phyloP scores from a whole-genome alignment of 768 basidiomycete genomes.

The Lanmaoa pseudosensibilis region DNA sequence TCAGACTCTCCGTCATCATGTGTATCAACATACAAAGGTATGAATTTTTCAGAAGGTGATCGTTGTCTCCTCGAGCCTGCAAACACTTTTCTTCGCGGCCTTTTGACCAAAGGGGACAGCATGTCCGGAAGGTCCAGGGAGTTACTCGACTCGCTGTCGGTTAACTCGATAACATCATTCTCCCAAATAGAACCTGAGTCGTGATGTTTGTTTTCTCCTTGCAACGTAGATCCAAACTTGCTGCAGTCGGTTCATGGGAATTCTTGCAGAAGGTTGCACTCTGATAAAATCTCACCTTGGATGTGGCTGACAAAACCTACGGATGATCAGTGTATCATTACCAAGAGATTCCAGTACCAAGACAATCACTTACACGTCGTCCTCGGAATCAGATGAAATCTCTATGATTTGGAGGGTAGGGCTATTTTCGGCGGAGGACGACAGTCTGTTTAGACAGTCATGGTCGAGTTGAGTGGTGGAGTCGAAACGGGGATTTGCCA shows the following conservation, averaged over 20 bases:
- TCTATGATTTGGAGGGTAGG: slow-evolving; percentile 45
- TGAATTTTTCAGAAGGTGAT: background rate
- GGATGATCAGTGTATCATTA: background rate
- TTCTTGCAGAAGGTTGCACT: background rate
- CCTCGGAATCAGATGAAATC: slow-evolving; percentile 51
- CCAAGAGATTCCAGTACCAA: background rate
- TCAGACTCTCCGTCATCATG: slow-evolving; percentile 37
- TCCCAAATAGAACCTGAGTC: background rate
- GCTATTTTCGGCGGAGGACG: background rate
- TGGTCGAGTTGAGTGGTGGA: background rate
- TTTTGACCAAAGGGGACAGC: slow-evolving; percentile 25
- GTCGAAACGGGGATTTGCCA: background rate
- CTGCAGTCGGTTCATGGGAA: slow-evolving; percentile 6
- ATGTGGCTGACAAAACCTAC: slow-evolving; percentile 9
- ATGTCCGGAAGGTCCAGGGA: slow-evolving; percentile 23
- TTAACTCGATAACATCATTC: slow-evolving; percentile 31
- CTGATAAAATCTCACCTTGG: slow-evolving; percentile 11
- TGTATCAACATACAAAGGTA: slow-evolving; percentile 29
- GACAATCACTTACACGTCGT: slow-evolving; percentile 34
- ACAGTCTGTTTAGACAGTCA: background rate
- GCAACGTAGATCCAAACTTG: background rate
- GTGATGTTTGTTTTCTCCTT: background rate
- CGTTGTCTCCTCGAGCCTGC: slow-evolving; percentile 9
- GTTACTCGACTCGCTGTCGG: slow-evolving; percentile 28
- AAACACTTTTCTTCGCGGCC: slow-evolving; percentile 3